These are phyloP conservation scores for Otatea glauca DNA, from an alignment of 176 grass and related monocot genomes.

Conservation along the genomic window DNA sequence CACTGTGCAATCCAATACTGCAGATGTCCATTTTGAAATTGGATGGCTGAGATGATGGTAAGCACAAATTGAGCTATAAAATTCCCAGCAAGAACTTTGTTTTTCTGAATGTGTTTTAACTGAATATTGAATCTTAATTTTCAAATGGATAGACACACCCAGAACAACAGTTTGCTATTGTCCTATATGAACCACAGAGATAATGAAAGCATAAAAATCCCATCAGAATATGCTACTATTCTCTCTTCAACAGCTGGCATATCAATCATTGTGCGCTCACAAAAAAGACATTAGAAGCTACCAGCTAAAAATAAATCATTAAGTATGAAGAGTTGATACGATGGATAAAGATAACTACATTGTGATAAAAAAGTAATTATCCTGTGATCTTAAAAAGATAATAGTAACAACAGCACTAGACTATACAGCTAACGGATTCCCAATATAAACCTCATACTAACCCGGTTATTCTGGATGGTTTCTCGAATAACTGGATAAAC, in stretches of 20 bases:
- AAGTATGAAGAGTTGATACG: not conserved
- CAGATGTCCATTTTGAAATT: not conserved
- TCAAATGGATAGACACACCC: not conserved
- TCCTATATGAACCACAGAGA: not conserved
- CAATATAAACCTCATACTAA: slow-evolving; percentile 5
- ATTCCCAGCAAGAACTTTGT: not conserved
- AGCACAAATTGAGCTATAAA: not conserved
- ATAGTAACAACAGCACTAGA: not conserved
- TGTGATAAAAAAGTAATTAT: too few relatives aligned
- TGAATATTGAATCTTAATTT: not conserved
- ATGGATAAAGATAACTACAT: not conserved
- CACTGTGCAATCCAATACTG: not conserved
- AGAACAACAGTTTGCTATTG: not conserved
- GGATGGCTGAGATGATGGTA: not conserved
- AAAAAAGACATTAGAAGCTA: not conserved
- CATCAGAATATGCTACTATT: not conserved
- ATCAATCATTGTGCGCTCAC: slow-evolving; percentile 28
- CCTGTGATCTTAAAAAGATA: not conserved
- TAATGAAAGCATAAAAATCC: not conserved
- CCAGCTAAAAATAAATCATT: not conserved
- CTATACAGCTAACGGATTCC: not conserved
- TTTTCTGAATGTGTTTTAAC: not conserved
- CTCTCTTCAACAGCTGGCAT: not conserved
- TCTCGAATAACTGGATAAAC: slow-evolving; percentile 30
- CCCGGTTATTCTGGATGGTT: not conserved